Evolutionary conservation across 1,284 basidiomycete species (phyloP).

Genomic region (Tilletiaria anomala): DNA sequence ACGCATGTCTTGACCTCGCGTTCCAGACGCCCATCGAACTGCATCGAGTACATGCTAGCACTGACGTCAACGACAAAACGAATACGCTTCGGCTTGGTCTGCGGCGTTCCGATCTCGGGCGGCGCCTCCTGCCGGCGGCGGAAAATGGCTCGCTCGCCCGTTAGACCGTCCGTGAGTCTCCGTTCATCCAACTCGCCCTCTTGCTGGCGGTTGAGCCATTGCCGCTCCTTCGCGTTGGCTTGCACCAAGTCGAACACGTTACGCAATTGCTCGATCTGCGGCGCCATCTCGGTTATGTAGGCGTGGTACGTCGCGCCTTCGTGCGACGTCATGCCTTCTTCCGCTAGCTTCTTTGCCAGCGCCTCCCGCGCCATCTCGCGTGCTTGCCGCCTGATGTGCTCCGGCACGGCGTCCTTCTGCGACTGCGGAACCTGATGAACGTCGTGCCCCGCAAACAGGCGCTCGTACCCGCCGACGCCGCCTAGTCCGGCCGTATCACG

Average conservation of each 20-base stretch:
- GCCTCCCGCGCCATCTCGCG: conserved; percentile 40
- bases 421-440: conserved; percentile 36
- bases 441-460: conserved; percentile 33
- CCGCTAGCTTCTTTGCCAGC: conserved; percentile 32
- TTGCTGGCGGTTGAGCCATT: conserved; percentile 39
- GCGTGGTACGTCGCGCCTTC: conserved; percentile 30
- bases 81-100: conserved; percentile 41
- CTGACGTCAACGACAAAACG: conserved; percentile 38
- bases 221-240: conserved; percentile 39
- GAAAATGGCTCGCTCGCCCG: conserved; percentile 40
- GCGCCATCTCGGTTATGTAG: conserved; percentile 27
- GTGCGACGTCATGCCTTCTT: conserved; percentile 35
- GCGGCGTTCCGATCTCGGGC: conserved; percentile 34
- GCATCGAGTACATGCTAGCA: conserved; percentile 36
- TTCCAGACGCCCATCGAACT: conserved; percentile 33
- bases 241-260: conserved; percentile 36
- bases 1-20: conserved; percentile 28
- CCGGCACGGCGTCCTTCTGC: conserved; percentile 38
- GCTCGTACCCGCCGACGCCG: conserved; percentile 33
- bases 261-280: conserved; percentile 27
- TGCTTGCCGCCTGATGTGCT: conserved; percentile 37
- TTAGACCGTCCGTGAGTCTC: conserved; percentile 37
- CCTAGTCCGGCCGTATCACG: conserved; percentile 40
- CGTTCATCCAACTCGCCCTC: conserved; percentile 41
- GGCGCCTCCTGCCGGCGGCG: conserved; percentile 33